These are phyloP conservation scores for Leishmania aethiopica DNA, from an alignment of 208 protist species.

Conservation along the genomic window DNA sequence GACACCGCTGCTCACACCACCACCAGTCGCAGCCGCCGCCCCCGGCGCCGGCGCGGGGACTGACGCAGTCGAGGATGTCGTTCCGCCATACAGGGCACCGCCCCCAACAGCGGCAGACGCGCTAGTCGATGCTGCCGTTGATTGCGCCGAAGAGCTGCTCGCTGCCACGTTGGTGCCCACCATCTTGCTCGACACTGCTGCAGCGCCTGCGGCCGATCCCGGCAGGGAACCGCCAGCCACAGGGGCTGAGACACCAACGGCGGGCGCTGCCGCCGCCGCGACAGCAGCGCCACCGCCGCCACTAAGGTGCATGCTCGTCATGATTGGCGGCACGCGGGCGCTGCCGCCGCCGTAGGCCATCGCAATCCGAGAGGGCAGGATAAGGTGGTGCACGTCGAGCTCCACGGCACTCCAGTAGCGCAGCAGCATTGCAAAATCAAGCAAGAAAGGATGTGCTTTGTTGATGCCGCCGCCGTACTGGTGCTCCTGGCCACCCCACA, in stretches of 20 bases:
- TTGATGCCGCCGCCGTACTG: background rate
- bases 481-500: background rate
- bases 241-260: background rate
- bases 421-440: slow-evolving; percentile 31
- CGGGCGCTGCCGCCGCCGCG: background rate
- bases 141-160: too few species aligned
- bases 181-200: background rate
- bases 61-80: slow-evolving; percentile 5
- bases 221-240: background rate
- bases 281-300: slow-evolving; percentile 5
- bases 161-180: background rate
- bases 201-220: background rate
- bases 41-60: background rate
- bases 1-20: background rate
- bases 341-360: slow-evolving; percentile 26
- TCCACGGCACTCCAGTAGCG: slow-evolving; percentile 27
- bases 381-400: slow-evolving; percentile 31
- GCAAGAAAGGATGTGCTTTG: slow-evolving; percentile 19
- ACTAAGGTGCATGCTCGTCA: slow-evolving; percentile 18
- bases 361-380: slow-evolving; percentile 23
- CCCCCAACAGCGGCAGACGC: background rate
- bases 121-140: background rate
- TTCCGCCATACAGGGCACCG: background rate
- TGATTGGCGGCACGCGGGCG: slow-evolving; percentile 12
- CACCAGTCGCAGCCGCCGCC: background rate